These are phyloP conservation scores for Schizosaccharomyces lindneri DNA, from an alignment of 805 yeast species.

Conservation along the genomic window DNA sequence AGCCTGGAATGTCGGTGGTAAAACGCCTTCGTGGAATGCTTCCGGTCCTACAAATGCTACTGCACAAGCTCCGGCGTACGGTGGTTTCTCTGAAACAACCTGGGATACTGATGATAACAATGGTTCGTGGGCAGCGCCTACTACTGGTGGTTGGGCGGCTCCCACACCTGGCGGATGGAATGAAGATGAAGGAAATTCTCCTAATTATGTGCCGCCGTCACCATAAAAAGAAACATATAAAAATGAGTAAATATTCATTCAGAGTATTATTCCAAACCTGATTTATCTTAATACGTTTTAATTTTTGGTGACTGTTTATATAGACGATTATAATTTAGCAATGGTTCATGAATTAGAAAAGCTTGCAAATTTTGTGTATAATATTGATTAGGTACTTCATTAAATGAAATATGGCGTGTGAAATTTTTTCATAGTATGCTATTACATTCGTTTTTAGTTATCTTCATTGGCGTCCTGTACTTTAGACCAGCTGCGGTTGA, in stretches of 20 bases:
- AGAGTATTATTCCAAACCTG: too few species aligned
- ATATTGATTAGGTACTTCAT: too few species aligned
- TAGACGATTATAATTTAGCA: too few species aligned
- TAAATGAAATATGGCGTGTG: too few species aligned
- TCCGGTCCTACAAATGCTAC: constrained; percentile 14
- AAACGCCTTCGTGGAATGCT: constrained; percentile 21
- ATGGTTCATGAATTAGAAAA: too few species aligned
- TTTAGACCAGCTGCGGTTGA: neutral
- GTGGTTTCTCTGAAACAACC: neutral
- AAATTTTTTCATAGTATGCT: too few species aligned
- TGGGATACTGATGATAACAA: neutral
- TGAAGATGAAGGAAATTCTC: constrained; percentile 5
- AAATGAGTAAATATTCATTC: too few species aligned
- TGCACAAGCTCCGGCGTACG: neutral
- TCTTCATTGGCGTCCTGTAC: neutral
- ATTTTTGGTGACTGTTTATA: too few species aligned
- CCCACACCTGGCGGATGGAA: constrained; percentile 4
- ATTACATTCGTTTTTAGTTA: too few species aligned
- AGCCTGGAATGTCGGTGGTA: constrained; percentile 19
- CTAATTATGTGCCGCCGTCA: constrained; percentile 5
- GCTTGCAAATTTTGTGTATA: too few species aligned
- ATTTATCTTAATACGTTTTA: too few species aligned
- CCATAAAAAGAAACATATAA: neutral
- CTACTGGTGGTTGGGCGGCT: constrained; percentile 3
- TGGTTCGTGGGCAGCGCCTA: neutral